These are phyloP conservation scores for Panus rudis DNA, from an alignment of 768 basidiomycete genomes.

Conservation along the genomic window DNA sequence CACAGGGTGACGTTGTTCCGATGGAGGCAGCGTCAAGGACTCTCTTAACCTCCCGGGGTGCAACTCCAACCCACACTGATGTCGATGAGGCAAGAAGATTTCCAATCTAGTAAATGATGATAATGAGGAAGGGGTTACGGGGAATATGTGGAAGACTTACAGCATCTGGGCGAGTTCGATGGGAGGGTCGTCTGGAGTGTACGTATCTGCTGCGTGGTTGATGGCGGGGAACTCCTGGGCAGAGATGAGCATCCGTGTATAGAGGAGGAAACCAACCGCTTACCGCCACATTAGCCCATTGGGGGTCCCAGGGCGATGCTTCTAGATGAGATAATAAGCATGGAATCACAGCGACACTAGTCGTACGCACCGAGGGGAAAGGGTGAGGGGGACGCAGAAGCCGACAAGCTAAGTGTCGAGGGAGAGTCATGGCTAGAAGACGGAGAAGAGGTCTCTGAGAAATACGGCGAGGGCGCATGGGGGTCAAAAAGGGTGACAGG, in stretches of 20 bases:
- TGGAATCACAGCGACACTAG: not conserved
- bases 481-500: conserved; percentile 70
- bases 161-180: conserved; percentile 58
- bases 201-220: conserved; percentile 9
- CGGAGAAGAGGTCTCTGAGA: conserved; percentile 27
- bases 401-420: conserved; percentile 21
- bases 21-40: conserved; percentile 42
- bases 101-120: conserved; percentile 44
- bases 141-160: conserved; percentile 33
- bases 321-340: conserved; percentile 13
- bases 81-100: conserved; percentile 68
- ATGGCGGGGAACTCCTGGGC: conserved; percentile 15
- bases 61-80: conserved; percentile 67
- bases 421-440: conserved; percentile 28
- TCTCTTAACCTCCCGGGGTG: conserved; percentile 62
- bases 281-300: conserved; percentile 15
- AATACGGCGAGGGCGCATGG: conserved; percentile 32
- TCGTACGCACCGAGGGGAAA: conserved; percentile 29
- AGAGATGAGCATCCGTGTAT: not conserved
- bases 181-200: conserved; percentile 20
- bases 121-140: conserved; percentile 6
- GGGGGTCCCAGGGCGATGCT: conserved; percentile 16
- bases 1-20: conserved; percentile 67
- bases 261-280: not conserved
- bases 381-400: conserved; percentile 26